These are phyloP conservation scores for Lecanicillium sp. DNA, from an alignment of 2,329 filamentous ascomycete species.

Conservation along the genomic window DNA sequence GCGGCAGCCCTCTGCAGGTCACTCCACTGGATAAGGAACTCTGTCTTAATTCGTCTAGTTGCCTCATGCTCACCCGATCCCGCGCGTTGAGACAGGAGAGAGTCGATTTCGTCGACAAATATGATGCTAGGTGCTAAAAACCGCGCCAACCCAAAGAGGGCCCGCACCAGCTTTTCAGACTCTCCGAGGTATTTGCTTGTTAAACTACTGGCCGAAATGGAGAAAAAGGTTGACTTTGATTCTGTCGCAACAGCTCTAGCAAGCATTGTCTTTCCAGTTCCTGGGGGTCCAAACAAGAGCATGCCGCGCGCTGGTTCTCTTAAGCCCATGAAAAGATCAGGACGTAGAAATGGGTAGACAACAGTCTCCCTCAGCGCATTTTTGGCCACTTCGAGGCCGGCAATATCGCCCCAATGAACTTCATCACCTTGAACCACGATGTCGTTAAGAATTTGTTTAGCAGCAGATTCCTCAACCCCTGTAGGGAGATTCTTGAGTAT, in stretches of 20 bases:
- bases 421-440: conserved; percentile 92
- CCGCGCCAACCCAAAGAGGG: conserved; percentile 85
- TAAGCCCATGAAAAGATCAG: conserved; percentile 91
- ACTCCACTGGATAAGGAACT: conserved; percentile 97
- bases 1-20: conserved; percentile 88
- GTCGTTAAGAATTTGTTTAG: conserved; percentile 90
- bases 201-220: conserved; percentile 86
- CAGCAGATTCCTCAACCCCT: conserved; percentile 73
- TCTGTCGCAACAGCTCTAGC: conserved; percentile 92
- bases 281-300: conserved; percentile 90
- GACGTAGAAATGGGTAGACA: conserved; percentile 91
- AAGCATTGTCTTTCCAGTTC: conserved; percentile 98
- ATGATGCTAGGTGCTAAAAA: conserved; percentile 89
- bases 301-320: conserved; percentile 91
- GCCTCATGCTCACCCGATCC: conserved; percentile 87
- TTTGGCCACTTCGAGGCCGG: conserved; percentile 84
- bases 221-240: conserved; percentile 91
- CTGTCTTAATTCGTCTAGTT: conserved; percentile 88
- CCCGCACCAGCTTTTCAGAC: conserved; percentile 90
- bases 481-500: conserved; percentile 72
- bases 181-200: conserved; percentile 96
- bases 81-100: conserved; percentile 74
- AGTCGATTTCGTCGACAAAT: conserved; percentile 98
- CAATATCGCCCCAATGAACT: conserved; percentile 90
- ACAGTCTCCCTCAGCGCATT: conserved; percentile 89